Evolutionary conservation across 2,329 filamentous ascomycete genomes (phyloP).

Genomic region (Thelonectria olida): DNA sequence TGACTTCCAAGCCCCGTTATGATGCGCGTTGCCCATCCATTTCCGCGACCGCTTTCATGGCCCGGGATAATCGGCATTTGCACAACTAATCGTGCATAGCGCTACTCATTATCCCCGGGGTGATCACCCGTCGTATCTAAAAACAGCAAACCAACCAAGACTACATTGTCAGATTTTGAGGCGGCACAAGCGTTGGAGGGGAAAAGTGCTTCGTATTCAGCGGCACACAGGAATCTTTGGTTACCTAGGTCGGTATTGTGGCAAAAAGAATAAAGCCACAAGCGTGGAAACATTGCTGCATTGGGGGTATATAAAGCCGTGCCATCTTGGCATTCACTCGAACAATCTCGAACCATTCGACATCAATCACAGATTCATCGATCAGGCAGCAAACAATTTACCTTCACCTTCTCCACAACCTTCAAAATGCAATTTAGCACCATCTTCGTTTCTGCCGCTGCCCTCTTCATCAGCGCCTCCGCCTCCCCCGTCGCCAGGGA

Average conservation of each 20-base stretch:
- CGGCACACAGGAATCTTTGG: neutral
- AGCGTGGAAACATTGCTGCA: neutral
- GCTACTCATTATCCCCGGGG: neutral
- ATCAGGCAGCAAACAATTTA: neutral
- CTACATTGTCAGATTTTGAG: neutral
- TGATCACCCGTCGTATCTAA: neutral
- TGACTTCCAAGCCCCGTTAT: neutral
- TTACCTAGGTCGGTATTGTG: neutral
- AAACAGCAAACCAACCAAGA: neutral
- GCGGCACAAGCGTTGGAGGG: neutral
- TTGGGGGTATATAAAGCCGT: neutral
- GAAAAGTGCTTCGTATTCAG: neutral
- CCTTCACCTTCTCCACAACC: neutral
- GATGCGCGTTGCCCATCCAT: neutral
- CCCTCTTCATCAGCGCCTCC: conserved; percentile 21
- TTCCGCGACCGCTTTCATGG: neutral
- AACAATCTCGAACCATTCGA: neutral
- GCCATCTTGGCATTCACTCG: neutral
- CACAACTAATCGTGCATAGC: neutral
- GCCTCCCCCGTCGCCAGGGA: conserved; percentile 30
- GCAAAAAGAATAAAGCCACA: too few species aligned
- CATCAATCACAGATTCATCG: neutral
- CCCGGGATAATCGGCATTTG: neutral
- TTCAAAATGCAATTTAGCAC: conserved; percentile 28
- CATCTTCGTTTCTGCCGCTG: conserved; percentile 18